A percentile compares a stretch with the other conserved stretches of the same genome.
These are phyloP conservation scores for Boletus sp. DNA, from an alignment of 1,284 basidiomycete genomes.

Conservation along the genomic window DNA sequence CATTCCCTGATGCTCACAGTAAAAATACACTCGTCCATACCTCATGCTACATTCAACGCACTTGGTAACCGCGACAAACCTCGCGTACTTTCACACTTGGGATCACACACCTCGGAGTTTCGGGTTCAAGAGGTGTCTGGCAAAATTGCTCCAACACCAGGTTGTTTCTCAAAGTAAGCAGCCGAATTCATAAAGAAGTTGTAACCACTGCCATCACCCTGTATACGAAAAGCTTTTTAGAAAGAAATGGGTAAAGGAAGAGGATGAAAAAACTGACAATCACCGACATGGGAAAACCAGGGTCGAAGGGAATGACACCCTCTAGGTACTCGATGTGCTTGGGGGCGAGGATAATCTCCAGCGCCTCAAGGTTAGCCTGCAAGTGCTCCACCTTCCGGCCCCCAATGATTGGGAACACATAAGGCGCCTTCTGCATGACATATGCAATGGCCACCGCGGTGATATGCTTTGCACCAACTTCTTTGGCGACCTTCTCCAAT, in stretches of 20 bases:
- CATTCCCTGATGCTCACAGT: no score
- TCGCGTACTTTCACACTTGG: neutral
- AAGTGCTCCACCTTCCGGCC: slow-evolving; percentile 51
- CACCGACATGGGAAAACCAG: slow-evolving; percentile 40
- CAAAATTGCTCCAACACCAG: slow-evolving; percentile 13
- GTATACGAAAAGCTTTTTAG: neutral
- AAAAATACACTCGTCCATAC: no score
- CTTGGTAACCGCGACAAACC: neutral
- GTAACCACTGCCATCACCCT: slow-evolving; percentile 30
- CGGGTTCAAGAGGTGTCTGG: slow-evolving; percentile 15
- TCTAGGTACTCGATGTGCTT: slow-evolving; percentile 46
- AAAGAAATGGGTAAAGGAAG: slow-evolving; percentile 27
- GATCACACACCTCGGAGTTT: neutral
- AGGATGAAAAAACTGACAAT: slow-evolving; percentile 33
- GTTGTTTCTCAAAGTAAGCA: slow-evolving; percentile 30
- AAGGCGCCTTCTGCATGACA: slow-evolving; percentile 44
- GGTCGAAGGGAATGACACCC: slow-evolving; percentile 38
- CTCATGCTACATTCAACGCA: neutral
- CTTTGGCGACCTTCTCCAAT: slow-evolving; percentile 36
- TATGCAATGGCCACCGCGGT: slow-evolving; percentile 43
- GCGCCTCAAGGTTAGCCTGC: slow-evolving; percentile 43
- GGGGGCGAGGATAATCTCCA: slow-evolving; percentile 39
- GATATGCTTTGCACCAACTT: slow-evolving; percentile 37
- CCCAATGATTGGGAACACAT: slow-evolving; percentile 50
- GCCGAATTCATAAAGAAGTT: slow-evolving; percentile 14